Conservation (phyloP, 2,329 filamentous ascomycete species). For the Fusarium oxysporum region DNA sequence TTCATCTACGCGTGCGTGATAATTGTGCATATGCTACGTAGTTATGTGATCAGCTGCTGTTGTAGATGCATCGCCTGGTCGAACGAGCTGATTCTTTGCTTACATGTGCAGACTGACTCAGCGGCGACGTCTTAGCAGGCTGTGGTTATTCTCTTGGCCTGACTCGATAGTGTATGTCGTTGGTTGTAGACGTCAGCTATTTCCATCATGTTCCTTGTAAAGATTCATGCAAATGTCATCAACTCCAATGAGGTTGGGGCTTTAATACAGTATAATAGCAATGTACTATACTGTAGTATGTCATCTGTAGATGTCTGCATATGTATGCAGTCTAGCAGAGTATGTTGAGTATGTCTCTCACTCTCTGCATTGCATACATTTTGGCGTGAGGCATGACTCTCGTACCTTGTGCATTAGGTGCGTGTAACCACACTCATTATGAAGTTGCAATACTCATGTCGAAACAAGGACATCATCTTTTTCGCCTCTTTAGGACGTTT, state of each 20-base stretch:
- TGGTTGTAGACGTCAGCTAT: neutral
- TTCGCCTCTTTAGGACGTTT: neutral
- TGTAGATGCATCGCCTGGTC: neutral
- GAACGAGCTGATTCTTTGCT: slow-evolving; percentile 4
- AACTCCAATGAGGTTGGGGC: neutral
- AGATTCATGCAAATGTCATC: neutral
- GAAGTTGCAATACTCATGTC: neutral
- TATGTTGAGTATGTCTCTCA: neutral
- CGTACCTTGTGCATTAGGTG: slow-evolving; percentile 5
- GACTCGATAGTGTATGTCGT: neutral
- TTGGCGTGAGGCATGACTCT: slow-evolving; percentile 9
- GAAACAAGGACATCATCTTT: neutral
- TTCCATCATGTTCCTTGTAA: neutral
- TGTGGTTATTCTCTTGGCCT: neutral
- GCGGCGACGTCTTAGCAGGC: neutral
- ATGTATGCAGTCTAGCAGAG: neutral
- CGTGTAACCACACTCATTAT: slow-evolving; percentile 25
- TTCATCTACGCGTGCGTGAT: neutral
- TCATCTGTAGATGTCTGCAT: neutral
- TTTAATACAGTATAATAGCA: neutral
- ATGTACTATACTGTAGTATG: neutral
- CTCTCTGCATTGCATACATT: neutral
- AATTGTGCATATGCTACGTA: neutral
- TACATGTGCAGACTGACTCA: neutral
- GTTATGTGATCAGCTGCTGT: slow-evolving; percentile 3